These are phyloP conservation scores for Nemania sp. DNA, from an alignment of 2,329 filamentous ascomycete species.

Conservation along the genomic window DNA sequence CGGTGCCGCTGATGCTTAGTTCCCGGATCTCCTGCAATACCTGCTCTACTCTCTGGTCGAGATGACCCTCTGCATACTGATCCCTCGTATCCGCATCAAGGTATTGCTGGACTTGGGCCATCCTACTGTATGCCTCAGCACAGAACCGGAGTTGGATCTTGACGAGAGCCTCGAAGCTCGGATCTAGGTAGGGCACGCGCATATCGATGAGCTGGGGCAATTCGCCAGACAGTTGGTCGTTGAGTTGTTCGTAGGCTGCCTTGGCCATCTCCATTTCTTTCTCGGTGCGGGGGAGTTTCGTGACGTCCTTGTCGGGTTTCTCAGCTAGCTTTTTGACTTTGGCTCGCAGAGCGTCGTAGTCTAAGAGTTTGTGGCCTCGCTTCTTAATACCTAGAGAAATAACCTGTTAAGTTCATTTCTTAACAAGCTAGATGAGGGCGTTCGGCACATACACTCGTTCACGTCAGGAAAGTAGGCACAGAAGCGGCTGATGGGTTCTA, in stretches of 20 bases:
- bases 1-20: conserved; percentile 86
- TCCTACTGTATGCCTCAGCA: conserved; percentile 94
- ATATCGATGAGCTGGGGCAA: conserved; percentile 96
- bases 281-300: conserved; percentile 94
- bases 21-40: conserved; percentile 97
- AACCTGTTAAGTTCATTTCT: conserved; percentile 36
- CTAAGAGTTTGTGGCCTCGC: conserved; percentile 96
- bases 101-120: conserved; percentile 99
- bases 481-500: conserved; percentile 95
- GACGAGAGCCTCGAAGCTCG: conserved; percentile 95
- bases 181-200: conserved; percentile 95
- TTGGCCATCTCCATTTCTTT: conserved; percentile 97
- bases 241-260: conserved; percentile 93
- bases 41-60: conserved; percentile 93
- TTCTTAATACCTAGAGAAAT: conserved; percentile 85
- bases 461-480: conserved; percentile 99
- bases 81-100: conserved; percentile 95
- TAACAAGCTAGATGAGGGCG: neutral
- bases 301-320: conserved; percentile 98
- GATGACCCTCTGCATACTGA: conserved; percentile 91
- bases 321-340: conserved; percentile 98
- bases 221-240: conserved; percentile 94
- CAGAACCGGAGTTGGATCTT: conserved; percentile 99
- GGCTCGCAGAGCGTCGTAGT: conserved; percentile 95
- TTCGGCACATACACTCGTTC: conserved; percentile 80